These are phyloP conservation scores for Hydrangea macrophylla DNA, from an alignment of 148 eudicot species.

Conservation along the genomic window DNA sequence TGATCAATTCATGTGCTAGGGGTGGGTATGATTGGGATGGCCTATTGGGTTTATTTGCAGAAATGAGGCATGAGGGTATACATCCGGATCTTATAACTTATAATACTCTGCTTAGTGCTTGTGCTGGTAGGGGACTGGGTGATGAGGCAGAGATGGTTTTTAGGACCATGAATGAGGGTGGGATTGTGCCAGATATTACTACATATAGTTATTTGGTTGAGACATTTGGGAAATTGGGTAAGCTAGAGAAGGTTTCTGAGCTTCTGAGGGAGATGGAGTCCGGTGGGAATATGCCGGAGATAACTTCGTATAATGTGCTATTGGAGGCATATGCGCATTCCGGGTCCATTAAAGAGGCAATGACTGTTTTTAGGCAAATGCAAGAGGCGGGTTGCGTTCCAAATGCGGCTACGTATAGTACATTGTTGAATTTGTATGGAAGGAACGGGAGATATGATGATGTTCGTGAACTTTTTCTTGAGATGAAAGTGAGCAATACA, in stretches of 20 bases:
- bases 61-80: conserved; percentile 94
- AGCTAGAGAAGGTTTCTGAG: conserved; percentile 71
- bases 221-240: conserved; percentile 71
- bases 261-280: conserved; percentile 72
- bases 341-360: conserved; percentile 75
- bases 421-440: conserved; percentile 82
- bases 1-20: conserved; percentile 81
- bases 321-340: conserved; percentile 81
- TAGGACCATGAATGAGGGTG: conserved; percentile 91
- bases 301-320: conserved; percentile 78
- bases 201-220: conserved; percentile 78
- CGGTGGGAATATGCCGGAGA: conserved; percentile 78
- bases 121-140: conserved; percentile 65
- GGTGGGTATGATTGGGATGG: conserved; percentile 97
- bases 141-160: conserved; percentile 96
- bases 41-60: conserved; percentile 81
- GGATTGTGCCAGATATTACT: conserved; percentile 81
- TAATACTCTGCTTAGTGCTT: conserved; percentile 83
- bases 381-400: conserved; percentile 85
- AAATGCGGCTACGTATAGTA: conserved; percentile 77
- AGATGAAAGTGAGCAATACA: conserved; percentile 93
- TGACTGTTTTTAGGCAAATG: conserved; percentile 91
- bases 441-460: conserved; percentile 84
- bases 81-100: conserved; percentile 95
- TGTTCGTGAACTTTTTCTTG: conserved; percentile 87